Percentiles rank a stretch among this genome's conserved stretches.
Evolutionary conservation across 768 basidiomycete genomes (phyloP).

Genomic region (Xerocomellus chrysenteron): DNA sequence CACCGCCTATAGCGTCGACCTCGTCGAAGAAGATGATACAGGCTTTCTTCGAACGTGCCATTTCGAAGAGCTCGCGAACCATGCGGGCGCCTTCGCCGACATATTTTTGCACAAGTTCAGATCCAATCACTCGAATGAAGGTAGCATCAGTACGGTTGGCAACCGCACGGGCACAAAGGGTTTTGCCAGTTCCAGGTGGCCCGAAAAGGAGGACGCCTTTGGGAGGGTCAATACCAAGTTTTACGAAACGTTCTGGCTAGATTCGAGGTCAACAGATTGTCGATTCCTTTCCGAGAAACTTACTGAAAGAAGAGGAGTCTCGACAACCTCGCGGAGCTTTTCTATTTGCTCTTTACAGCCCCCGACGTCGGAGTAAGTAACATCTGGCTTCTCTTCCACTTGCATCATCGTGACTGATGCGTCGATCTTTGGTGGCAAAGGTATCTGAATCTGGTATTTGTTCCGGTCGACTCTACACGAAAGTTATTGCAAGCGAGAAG

Average conservation of each 20-base stretch:
- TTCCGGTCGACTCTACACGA: conserved; percentile 80
- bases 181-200: conserved; percentile 98
- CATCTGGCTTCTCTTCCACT: conserved; percentile 97
- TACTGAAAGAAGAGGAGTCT: conserved; percentile 91
- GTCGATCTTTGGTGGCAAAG: conserved; percentile 97
- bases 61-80: conserved; percentile 98
- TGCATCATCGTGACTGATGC: conserved; percentile 99
- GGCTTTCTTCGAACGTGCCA: conserved; percentile 98
- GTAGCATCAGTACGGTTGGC: conserved; percentile 99
- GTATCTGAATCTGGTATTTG: conserved; percentile 99
- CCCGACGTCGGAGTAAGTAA: conserved; percentile 96
- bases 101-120: conserved; percentile 99
- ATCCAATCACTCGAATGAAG: conserved; percentile 98
- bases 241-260: conserved; percentile 98
- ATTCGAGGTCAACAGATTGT: conserved; percentile 16
- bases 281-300: conserved; percentile 27
- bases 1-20: conserved; percentile 97
- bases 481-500: conserved; percentile 3
- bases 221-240: conserved; percentile 97
- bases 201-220: conserved; percentile 97
- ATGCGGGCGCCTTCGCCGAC: conserved; percentile 98
- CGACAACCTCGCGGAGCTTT: conserved; percentile 97
- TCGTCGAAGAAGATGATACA: conserved; percentile 99
- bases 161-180: conserved; percentile 95
- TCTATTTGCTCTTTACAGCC: conserved; percentile 99